Evolutionary conservation across 1,284 basidiomycete species (phyloP).

Genomic region (Moesziomyces sp.): DNA sequence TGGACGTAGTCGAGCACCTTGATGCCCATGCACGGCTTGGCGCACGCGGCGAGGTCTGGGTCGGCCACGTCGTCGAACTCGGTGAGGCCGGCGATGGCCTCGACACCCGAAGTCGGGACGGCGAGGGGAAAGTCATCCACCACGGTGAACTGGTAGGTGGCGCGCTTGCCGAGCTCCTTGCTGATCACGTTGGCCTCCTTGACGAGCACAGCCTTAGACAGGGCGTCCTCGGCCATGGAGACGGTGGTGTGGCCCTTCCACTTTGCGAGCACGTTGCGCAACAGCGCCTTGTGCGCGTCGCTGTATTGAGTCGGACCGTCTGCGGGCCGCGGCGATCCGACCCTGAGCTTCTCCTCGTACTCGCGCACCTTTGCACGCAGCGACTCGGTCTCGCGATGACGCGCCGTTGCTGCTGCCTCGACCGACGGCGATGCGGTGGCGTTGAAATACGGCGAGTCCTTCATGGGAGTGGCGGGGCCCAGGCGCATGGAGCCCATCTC

Average conservation of each 20-base stretch:
- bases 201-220: constrained; percentile 85
- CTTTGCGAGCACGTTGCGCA: constrained; percentile 78
- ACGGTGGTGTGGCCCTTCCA: constrained; percentile 75
- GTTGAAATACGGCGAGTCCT: constrained; percentile 13
- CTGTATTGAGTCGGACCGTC: constrained; percentile 39
- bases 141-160: constrained; percentile 90
- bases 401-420: constrained; percentile 12
- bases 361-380: constrained; percentile 57
- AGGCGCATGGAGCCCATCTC: constrained; percentile 44
- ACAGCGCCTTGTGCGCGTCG: constrained; percentile 33
- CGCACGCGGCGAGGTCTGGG: constrained; percentile 43
- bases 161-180: constrained; percentile 77
- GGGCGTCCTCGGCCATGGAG: constrained; percentile 85
- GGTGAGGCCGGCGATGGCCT: constrained; percentile 80
- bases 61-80: constrained; percentile 81
- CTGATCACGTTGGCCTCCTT: constrained; percentile 85
- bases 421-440: constrained; percentile 16
- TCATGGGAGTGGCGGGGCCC: constrained; percentile 29
- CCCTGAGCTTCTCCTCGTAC: constrained; percentile 56
- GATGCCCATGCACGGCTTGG: constrained; percentile 80
- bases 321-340: constrained; percentile 23
- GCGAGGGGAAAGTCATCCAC: constrained; percentile 83
- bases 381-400: constrained; percentile 43
- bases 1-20: constrained; percentile 77
- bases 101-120: constrained; percentile 82